Base-by-base conservation (phyloP, 1,139 yeast species). In the Yamadazyma pseudoaaseri region DNA sequence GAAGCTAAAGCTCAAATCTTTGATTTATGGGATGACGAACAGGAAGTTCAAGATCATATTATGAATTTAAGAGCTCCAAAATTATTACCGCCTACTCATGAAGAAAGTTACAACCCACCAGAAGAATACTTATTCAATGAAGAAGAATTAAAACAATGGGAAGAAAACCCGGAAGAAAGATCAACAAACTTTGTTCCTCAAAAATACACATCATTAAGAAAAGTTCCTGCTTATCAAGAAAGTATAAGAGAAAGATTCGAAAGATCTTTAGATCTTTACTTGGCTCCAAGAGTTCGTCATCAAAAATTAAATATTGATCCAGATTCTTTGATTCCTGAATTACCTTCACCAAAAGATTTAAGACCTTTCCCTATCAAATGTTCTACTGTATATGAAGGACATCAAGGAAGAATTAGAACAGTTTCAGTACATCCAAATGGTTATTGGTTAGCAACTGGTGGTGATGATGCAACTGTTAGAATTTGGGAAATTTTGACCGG, bases 301-400 rank as follows among this genome's bases (percentile, higher is more conserved):
- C 84, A 87, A 58, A 87, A 89, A 63, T 73, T 89, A 51, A 85
- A 90, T 55, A 87, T 94, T 52, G 97, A 94, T 52, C 98, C 98
- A 5, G 98, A 92, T 45, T 85, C 96, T 31, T 76, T 92, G 54
- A 81, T 92, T 47, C 99, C 99, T 9, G 96, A 92, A 51, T 73
- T 92, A 48, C 99, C 98, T 31, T 86, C 96, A 23, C 98, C 98
- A 41, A 83, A 87, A 63, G 98, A 92, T 60, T 73, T 92, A 51
- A 79, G 96, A 58, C 99, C 99, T n/a, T 92, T 94, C 80, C 99
- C 99, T 29, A 86, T 89, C 54, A 79, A 81, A 56, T 81, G 94
- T 49, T 84, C 97, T 3, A 89, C 96, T 3, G 62, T 80, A 3
- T 92, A 79, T 59, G 72, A 72, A 43, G 98, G 98, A 20, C 98